Percentiles rank a stretch among this genome's conserved stretches.
Conservation (phyloP, 306 rosid genomes). For the Abrus pulchellus region DNA sequence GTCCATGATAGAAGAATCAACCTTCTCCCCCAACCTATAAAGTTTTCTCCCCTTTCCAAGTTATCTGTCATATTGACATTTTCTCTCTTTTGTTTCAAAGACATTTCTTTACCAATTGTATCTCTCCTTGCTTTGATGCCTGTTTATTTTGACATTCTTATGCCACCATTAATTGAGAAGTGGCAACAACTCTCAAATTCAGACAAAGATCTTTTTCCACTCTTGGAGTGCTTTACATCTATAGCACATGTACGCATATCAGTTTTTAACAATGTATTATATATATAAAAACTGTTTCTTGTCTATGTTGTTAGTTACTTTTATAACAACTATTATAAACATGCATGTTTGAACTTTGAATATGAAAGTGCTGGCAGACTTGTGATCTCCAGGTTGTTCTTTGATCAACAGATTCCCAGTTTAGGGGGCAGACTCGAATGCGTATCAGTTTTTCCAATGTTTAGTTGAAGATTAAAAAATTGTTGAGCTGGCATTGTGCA, state of each 20-base stretch:
- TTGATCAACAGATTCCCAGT: constrained; percentile 27
- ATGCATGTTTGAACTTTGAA: constrained; percentile 22
- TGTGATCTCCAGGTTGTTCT: constrained; percentile 20
- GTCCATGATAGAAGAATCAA: constrained; percentile 13
- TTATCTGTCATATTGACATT: constrained; percentile 32
- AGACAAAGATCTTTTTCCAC: constrained; percentile 93
- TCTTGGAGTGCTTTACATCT: constrained; percentile 96
- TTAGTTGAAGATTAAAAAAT: constrained; percentile 19
- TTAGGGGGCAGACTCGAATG: not conserved
- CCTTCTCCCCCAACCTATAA: constrained; percentile 4
- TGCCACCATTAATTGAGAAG: constrained; percentile 97
- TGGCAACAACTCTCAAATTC: constrained; percentile 97
- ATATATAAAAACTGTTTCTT: not conserved
- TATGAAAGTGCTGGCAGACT: constrained; percentile 15
- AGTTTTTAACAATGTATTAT: constrained; percentile 25
- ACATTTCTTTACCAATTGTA: constrained; percentile 36
- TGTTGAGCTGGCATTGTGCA: constrained; percentile 33
- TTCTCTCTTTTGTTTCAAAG: constrained; percentile 23
- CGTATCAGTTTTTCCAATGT: constrained; percentile 7
- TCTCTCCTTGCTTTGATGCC: constrained; percentile 68
- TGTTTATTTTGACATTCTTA: constrained; percentile 84
- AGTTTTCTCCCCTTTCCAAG: constrained; percentile 25
- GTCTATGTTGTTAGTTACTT: constrained; percentile 21
- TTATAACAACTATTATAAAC: constrained; percentile 5
- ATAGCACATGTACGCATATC: constrained; percentile 78